Evolutionary conservation across 805 yeast genomes (phyloP).

Genomic region (Sugiyamaella chiloensis): DNA sequence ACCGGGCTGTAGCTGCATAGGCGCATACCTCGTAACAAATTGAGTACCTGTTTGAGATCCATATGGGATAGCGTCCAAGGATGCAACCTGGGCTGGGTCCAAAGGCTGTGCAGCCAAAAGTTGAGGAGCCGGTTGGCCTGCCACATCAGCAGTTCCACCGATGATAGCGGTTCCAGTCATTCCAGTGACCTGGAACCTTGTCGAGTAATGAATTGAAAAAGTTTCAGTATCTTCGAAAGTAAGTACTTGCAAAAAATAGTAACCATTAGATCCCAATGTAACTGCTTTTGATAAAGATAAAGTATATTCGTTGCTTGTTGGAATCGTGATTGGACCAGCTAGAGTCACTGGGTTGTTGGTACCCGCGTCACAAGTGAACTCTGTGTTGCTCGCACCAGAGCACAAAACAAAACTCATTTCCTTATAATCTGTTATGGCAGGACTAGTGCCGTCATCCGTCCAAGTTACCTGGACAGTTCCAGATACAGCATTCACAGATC

Average conservation of each 20-base stretch:
- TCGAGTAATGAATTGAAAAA: conserved; percentile 62
- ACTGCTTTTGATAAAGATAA: conserved; percentile 45
- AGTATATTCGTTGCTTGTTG: conserved; percentile 27
- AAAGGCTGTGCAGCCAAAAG: conserved; percentile 40
- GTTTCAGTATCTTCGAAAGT: conserved; percentile 43
- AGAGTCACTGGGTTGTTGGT: conserved; percentile 4
- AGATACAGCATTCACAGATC: conserved; percentile 21
- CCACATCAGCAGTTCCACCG: conserved; percentile 42
- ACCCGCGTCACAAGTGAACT: conserved; percentile 33
- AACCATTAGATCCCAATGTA: conserved; percentile 56
- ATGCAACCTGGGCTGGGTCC: conserved; percentile 40
- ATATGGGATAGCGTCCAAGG: conserved; percentile 67
- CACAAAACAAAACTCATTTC: conserved; percentile 56
- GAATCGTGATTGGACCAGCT: conserved; percentile 1
- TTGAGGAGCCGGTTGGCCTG: conserved; percentile 39
- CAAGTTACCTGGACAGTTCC: conserved; percentile 46
- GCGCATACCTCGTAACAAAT: conserved; percentile 68
- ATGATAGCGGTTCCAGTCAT: conserved; percentile 65
- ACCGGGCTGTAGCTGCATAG: conserved; percentile 91
- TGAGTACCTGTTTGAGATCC: conserved; percentile 67
- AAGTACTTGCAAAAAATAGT: conserved; percentile 67
- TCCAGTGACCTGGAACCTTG: conserved; percentile 60
- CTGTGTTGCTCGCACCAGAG: conserved; percentile 57
- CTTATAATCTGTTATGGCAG: conserved; percentile 44
- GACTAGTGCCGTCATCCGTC: conserved; percentile 52